Evolutionary conservation across 768 basidiomycete species (phyloP).

Genomic region (Crassisporium funariophilum): DNA sequence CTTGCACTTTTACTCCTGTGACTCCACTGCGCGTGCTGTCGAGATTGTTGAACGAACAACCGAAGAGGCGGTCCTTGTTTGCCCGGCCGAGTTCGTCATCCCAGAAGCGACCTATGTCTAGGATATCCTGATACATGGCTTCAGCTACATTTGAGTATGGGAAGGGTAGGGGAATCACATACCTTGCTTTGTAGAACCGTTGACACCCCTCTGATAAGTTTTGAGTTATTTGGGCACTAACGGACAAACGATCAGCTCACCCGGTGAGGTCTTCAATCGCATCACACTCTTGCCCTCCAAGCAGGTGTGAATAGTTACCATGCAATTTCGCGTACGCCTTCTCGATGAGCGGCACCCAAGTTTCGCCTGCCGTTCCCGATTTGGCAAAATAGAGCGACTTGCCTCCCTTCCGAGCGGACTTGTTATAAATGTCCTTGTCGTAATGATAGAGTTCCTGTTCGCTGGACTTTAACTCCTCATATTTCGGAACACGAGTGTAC

Average conservation of each 20-base stretch:
- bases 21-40: constrained; percentile 34
- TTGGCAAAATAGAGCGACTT: constrained; percentile 54
- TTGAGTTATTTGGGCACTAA: neutral
- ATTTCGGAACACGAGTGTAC: constrained; percentile 51
- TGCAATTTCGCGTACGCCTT: constrained; percentile 61
- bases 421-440: constrained; percentile 49
- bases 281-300: constrained; percentile 41
- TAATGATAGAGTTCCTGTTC: constrained; percentile 52
- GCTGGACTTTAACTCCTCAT: constrained; percentile 41
- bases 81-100: constrained; percentile 51
- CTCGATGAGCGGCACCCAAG: constrained; percentile 62
- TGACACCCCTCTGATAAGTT: constrained; percentile 44
- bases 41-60: constrained; percentile 47
- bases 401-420: constrained; percentile 47
- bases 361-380: constrained; percentile 49
- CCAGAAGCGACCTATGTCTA: constrained; percentile 55
- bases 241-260: constrained; percentile 27
- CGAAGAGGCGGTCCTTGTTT: constrained; percentile 54
- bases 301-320: constrained; percentile 43
- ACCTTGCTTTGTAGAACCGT: constrained; percentile 45
- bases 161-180: neutral
- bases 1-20: constrained; percentile 31
- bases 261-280: constrained; percentile 61
- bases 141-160: neutral
- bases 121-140: constrained; percentile 38